Conservation (phyloP, 192 early-diverging fungal species). For the Diversispora epigaea region DNA sequence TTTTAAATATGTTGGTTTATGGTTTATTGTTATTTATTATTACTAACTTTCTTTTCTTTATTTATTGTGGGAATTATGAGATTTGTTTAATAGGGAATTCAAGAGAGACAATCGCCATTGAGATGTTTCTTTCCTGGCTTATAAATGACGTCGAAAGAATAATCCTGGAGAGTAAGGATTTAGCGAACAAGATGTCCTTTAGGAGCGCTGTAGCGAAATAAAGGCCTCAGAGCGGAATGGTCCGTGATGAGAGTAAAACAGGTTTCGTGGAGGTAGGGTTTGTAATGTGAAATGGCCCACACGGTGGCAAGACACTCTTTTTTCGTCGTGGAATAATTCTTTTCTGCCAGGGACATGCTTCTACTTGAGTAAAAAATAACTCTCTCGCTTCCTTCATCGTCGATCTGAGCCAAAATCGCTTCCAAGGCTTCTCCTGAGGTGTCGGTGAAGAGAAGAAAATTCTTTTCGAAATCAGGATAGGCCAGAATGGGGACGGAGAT, state of each 20-base stretch:
- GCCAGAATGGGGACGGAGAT: neutral
- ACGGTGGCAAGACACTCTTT: slow-evolving; percentile 25
- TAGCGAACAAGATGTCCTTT: too few relatives aligned
- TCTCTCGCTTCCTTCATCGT: neutral
- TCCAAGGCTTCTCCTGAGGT: neutral
- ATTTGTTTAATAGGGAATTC: too few relatives aligned
- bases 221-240: slow-evolving; percentile 4
- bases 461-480: slow-evolving; percentile 1
- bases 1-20: too few relatives aligned
- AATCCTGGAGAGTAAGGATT: neutral
- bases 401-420: neutral
- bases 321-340: neutral
- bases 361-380: neutral
- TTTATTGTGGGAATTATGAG: too few relatives aligned
- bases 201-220: too few relatives aligned
- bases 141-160: neutral
- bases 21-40: too few relatives aligned
- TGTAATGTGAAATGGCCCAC: slow-evolving; percentile 18
- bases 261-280: neutral
- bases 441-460: slow-evolving; percentile 22
- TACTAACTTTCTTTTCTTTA: too few relatives aligned
- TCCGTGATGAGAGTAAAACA: slow-evolving; percentile 17
- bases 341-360: neutral
- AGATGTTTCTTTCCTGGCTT: neutral
- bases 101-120: neutral